Evolutionary conservation across 768 basidiomycete genomes (phyloP), one percentile per base, ranked within the genome.

Genomic region (Rhizopogon sp.): DNA sequence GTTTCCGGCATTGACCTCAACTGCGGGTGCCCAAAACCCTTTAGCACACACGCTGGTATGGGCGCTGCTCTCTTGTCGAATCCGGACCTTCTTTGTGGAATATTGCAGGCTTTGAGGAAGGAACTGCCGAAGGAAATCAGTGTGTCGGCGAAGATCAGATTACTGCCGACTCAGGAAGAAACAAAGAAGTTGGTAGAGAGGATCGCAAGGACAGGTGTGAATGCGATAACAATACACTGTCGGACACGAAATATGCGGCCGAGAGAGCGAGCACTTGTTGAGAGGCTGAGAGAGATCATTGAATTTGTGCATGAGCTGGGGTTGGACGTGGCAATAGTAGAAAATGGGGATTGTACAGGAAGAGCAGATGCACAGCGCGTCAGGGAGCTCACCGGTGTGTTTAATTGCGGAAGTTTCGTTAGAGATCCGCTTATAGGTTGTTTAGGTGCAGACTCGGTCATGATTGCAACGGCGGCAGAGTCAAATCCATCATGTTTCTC

Each of bases 381-480:
- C 37, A 79, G 87, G 42, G 75, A 76, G 47, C 68, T 84, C 28
- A 98, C 95, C 31, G 90, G 93, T 84, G 63, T 46, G 79, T 70
- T 1, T 45, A 13, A 16, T 43, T 6, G 8, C 39, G 6, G 28
- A 20, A 11, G 10, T 25, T 43, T 16, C 3, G 11, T 39, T 37
- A 13, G 29, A 47, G 31, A 5, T 55, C 6, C 54, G 45, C 57
- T 29, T 54, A 46, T 20, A 29, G 28, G 45, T 11, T 16, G 39
- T 25, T 25, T 20, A 88, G 88, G 86, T 3, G 93, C 92, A 10
- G 83, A 90, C 62, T 94, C 93, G 0, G 86, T 93, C 40, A 99
- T 99, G 97, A 88, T 99, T 40, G 97, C 97, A 20, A 87, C 94
- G 5, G 93, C 87, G 1, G 97, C 95, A 6, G 97, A 99, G 70